These are phyloP conservation scores for Globisporangium ultimum DNA, from an alignment of 352 stramenopile genomes.

Conservation along the genomic window DNA sequence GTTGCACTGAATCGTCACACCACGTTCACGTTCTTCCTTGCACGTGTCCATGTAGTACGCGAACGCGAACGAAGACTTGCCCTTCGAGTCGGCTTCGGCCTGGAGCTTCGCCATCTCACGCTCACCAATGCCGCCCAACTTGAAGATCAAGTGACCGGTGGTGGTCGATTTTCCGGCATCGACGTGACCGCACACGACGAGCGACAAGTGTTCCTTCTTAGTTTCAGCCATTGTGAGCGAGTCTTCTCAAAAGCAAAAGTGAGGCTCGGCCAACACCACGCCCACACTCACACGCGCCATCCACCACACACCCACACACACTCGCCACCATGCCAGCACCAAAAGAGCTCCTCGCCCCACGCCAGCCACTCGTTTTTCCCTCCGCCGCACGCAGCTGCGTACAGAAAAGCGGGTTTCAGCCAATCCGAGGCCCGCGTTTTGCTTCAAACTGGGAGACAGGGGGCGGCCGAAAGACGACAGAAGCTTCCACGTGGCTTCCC, in stretches of 20 bases:
- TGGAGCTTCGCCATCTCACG: slow-evolving; percentile 99
- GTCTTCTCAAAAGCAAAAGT: slow-evolving; percentile 11
- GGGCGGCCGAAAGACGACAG: background rate
- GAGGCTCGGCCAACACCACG: background rate
- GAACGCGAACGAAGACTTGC: slow-evolving; percentile 98
- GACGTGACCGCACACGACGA: slow-evolving; percentile 96
- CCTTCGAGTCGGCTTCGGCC: slow-evolving; percentile 95
- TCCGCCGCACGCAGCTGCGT: background rate
- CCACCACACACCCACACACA: background rate
- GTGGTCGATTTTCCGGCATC: slow-evolving; percentile 99
- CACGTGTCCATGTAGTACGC: slow-evolving; percentile 98
- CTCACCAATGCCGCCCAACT: slow-evolving; percentile 99
- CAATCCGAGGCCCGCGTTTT: background rate
- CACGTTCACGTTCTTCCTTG: slow-evolving; percentile 97
- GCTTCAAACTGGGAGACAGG: background rate
- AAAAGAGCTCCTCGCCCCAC: background rate
- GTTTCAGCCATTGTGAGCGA: slow-evolving; percentile 25
- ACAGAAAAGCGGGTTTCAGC: background rate
- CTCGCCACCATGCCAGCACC: background rate
- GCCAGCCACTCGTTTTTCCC: background rate
- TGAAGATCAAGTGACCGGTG: slow-evolving; percentile 99
- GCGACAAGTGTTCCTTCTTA: slow-evolving; percentile 87
- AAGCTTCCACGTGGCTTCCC: background rate
- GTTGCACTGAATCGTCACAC: slow-evolving; percentile 98
- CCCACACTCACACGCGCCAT: background rate